Conservation (phyloP, 2,329 filamentous ascomycete genomes). For the Fusarium pseudoanthophilum region DNA sequence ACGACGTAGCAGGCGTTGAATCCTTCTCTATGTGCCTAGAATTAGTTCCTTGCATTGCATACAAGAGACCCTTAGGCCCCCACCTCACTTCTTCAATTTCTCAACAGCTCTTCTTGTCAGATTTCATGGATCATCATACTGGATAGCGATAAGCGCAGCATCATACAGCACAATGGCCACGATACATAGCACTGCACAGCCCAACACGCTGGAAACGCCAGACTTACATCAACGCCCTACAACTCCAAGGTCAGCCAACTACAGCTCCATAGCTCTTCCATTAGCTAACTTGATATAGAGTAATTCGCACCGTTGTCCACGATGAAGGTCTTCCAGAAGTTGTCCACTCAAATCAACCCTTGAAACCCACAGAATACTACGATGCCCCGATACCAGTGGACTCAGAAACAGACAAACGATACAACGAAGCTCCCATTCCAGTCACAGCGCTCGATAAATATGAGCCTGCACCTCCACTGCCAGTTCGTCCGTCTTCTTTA, state of each 20-base stretch:
- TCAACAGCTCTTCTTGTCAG: not conserved
- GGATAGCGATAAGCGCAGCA: not conserved
- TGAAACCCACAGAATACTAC: not conserved
- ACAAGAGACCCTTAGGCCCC: conserved; percentile 8
- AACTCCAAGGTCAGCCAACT: not conserved
- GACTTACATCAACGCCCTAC: not conserved
- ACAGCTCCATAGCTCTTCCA: accelerated
- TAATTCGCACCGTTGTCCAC: conserved; percentile 12
- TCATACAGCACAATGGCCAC: conserved; percentile 1
- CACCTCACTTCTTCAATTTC: not conserved
- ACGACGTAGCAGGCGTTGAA: not conserved
- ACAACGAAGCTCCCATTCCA: conserved; percentile 18
- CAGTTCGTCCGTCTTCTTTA: not conserved
- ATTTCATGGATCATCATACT: not conserved
- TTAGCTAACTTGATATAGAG: conserved; percentile 4
- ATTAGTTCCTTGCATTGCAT: not conserved
- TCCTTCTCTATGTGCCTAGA: not conserved
- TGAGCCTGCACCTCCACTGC: conserved; percentile 4
- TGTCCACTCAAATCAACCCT: conserved; percentile 2
- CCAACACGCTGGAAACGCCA: not conserved
- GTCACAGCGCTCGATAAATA: not conserved
- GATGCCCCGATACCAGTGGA: conserved; percentile 37
- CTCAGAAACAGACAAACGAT: conserved; percentile 16
- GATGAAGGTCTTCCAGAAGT: conserved; percentile 39
- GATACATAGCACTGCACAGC: not conserved